Conservation (phyloP, 768 basidiomycete species). For the Trametes meyenii region DNA sequence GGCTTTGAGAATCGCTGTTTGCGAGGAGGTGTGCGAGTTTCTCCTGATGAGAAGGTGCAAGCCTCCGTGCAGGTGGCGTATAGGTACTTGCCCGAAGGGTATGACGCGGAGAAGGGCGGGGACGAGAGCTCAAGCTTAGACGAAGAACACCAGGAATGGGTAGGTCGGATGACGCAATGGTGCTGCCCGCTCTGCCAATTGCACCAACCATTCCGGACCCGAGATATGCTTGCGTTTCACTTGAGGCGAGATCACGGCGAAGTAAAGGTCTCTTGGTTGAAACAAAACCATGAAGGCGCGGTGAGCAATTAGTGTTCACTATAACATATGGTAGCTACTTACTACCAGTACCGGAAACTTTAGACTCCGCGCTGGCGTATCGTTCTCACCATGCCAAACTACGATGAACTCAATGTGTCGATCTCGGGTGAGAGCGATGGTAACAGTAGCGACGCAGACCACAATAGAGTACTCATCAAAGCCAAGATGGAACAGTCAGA, state of each 20-base stretch:
- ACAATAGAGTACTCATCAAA: background rate
- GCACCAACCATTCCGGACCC: slow-evolving; percentile 45
- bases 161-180: slow-evolving; percentile 40
- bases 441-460: background rate
- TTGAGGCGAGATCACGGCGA: slow-evolving; percentile 51
- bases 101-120: slow-evolving; percentile 3
- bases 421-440: background rate
- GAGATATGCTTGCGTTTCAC: slow-evolving; percentile 50
- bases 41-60: slow-evolving; percentile 25
- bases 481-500: background rate
- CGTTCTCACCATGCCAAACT: slow-evolving; percentile 10
- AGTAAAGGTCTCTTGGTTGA: slow-evolving; percentile 44
- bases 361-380: slow-evolving; percentile 1
- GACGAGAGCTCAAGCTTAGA: slow-evolving; percentile 19
- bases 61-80: slow-evolving; percentile 32
- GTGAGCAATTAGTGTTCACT: background rate
- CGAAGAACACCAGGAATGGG: slow-evolving; percentile 21
- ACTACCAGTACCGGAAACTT: background rate
- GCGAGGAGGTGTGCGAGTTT: slow-evolving; percentile 39
- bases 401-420: slow-evolving; percentile 3
- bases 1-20: slow-evolving; percentile 53
- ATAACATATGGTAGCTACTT: background rate
- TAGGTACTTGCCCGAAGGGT: slow-evolving; percentile 20
- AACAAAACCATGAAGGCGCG: slow-evolving; percentile 23
- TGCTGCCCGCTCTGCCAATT: slow-evolving; percentile 59